Evolutionary conservation across 306 rosid genomes (phyloP), one percentile per base, ranked within the genome.

Genomic region (Cucurbita ficifolia): DNA sequence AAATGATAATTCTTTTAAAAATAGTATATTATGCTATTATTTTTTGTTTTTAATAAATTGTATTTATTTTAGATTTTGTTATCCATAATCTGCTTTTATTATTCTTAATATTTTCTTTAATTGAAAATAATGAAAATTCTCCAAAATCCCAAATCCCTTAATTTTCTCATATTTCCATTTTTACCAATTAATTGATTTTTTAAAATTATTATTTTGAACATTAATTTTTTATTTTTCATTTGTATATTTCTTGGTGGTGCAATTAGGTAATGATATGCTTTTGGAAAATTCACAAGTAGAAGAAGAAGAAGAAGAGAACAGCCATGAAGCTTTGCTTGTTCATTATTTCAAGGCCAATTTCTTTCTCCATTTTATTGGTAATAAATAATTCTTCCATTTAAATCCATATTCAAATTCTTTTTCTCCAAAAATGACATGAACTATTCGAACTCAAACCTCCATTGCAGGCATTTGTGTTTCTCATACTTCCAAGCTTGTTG

Each of bases 391-490:
- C 52, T 65, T 19, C 52, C 35, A 65, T 48, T 7, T 21, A 55
- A 8, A 55, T 54, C 60, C 33, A 8, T 19, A 54, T 51, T 18
- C 52, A 12, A 48, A 48, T 48, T 52, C 22, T 51, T 51, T 51
- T 51, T 16, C 55, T 50, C 8, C 53, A 16, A 42, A 42, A 51
- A 51, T 67, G 36, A 9, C 6, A 21, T 46, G 3, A n/a, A 43
- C 33, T 18, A 7, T 7, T 29, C 18, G 5, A 10, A 12, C 33
- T 10, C 5, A 12, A 24, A 17, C 0, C 29, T 18, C 1, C 38
- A 19, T 58, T 82, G 76, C 56, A 78, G 85, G 80, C 58, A 71
- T 5, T 77, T 71, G 58, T 57, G 7, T 45, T 65, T 7, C 43
- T 82, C 63, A 11, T 78, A 0, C 52, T 63, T 54, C 73, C 80